Conservation (phyloP, 2,329 filamentous ascomycete genomes). For the Whalleya microplaca region DNA sequence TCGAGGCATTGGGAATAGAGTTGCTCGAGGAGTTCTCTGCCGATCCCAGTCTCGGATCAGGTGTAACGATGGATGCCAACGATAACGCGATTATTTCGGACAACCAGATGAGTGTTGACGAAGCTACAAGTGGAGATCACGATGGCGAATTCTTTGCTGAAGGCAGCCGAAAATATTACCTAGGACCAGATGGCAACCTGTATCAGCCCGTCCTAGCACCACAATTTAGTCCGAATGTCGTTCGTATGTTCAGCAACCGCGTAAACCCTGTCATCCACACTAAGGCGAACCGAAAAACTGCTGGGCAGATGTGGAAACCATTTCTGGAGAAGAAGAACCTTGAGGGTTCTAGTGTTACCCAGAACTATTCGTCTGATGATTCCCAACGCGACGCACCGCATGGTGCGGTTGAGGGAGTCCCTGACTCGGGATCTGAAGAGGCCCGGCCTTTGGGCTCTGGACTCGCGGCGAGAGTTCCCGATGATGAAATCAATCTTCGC, state of each 20-base stretch:
- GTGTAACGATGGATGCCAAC: neutral
- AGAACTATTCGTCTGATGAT: neutral
- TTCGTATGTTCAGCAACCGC: conserved; percentile 23
- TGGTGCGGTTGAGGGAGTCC: neutral
- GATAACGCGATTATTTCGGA: neutral
- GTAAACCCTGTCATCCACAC: conserved; percentile 26
- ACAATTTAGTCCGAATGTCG: conserved; percentile 22
- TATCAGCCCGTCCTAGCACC: conserved; percentile 14
- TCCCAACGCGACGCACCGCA: neutral
- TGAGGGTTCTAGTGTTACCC: neutral
- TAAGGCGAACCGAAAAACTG: conserved; percentile 21
- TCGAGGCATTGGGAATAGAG: conserved; percentile 20
- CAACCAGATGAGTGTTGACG: conserved; percentile 2
- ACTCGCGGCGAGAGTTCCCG: no score
- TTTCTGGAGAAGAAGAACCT: neutral
- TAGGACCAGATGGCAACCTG: conserved; percentile 5
- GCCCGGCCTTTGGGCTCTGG: no score
- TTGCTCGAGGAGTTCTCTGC: neutral
- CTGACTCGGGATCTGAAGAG: neutral
- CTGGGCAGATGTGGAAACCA: conserved; percentile 22
- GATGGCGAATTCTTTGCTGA: neutral
- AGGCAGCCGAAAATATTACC: neutral
- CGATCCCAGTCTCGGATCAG: neutral
- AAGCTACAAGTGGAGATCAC: neutral
- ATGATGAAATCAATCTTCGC: no score